Evolutionary conservation across 2,329 filamentous ascomycete species (phyloP), one percentile per base, ranked within the genome.

Genomic region (Cryphonectria naterciae): DNA sequence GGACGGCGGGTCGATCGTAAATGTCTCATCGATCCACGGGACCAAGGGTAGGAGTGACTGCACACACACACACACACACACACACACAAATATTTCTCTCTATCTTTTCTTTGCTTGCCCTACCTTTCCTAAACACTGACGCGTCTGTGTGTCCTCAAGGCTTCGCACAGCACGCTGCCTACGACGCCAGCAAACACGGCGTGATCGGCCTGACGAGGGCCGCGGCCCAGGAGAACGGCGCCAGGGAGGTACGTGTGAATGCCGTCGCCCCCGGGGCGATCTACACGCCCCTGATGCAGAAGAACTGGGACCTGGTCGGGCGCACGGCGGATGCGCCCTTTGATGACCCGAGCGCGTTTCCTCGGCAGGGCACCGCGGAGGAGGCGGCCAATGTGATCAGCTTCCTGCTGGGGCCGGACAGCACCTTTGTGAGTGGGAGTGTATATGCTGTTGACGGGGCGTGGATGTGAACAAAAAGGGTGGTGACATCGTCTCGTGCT

Each of bases 1-100:
- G 32, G 77, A 82, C 7, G 83, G 85, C 1, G 87, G 87, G 10
- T 88, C 87, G 71, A 89, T 91, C 75, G 88, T 91, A 68, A 90
- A 88, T 75, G 81, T 86, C 39, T 81, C 85, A 37, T 88, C 85
- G 61, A 85, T 86, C 46, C 84, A 86, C 52, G 87, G 87, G 65
- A 77, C 79, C 41, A 77, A 81, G 32, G 78, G 79, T 74, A 76
- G 61, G 65, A 64, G 28, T 32, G 17, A 32, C 25, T 58, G 25
- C 52, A 6, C 37, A 39, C 10, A 13, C 37, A 39, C 37, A 39
- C 37, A 39, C 37, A 39, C 37, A 39, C 37, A 39, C 37, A 39
- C 1, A 37, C 4, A 37, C 4, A 37, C 4, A 37, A 1, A 10
- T 4, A 22, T 22, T n/a, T 41, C 64, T 49, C 32, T 32, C 32